Conservation (phyloP, 1,284 basidiomycete genomes). For the Ceratobasidium papillatum region DNA sequence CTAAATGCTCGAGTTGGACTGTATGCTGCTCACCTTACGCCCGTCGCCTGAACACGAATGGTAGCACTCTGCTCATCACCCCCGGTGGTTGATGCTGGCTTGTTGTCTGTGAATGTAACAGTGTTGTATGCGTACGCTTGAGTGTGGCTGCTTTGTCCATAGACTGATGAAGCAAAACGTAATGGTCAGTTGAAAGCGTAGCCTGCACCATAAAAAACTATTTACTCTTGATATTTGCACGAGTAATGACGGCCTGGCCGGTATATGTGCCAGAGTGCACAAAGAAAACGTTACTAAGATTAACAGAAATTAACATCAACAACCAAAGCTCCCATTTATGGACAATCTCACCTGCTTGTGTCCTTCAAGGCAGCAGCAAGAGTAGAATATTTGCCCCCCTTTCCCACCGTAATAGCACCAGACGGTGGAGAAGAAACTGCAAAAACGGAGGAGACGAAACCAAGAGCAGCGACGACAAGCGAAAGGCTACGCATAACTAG, state of each 20-base stretch:
- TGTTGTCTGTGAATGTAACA: conserved; percentile 44
- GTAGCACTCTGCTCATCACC: conserved; percentile 44
- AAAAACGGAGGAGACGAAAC: not conserved
- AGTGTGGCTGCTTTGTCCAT: conserved; percentile 14
- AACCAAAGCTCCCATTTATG: not conserved
- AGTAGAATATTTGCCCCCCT: conserved; percentile 42
- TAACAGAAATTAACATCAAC: too few relatives aligned
- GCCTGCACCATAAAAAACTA: conserved; percentile 28
- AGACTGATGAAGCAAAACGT: not conserved
- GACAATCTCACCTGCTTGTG: conserved; percentile 17
- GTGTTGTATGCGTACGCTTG: conserved; percentile 30
- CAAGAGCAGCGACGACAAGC: not conserved
- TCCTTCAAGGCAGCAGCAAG: conserved; percentile 43
- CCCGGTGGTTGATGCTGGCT: conserved; percentile 39
- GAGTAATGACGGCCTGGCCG: conserved; percentile 28
- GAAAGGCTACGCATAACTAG: not conserved
- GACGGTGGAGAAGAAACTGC: not conserved
- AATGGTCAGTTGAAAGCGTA: not conserved
- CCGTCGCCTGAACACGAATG: conserved; percentile 43
- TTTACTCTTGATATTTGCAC: conserved; percentile 42
- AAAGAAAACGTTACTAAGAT: conserved; percentile 40
- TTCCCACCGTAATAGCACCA: conserved; percentile 15
- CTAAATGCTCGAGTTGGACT: not conserved
- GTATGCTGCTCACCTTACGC: conserved; percentile 40
- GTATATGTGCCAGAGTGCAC: conserved; percentile 44